A percentile compares a stretch with the other conserved stretches of the same genome.
phyloP scores from a whole-genome alignment of 805 yeast genomes.

The Komagataella ulmi region DNA sequence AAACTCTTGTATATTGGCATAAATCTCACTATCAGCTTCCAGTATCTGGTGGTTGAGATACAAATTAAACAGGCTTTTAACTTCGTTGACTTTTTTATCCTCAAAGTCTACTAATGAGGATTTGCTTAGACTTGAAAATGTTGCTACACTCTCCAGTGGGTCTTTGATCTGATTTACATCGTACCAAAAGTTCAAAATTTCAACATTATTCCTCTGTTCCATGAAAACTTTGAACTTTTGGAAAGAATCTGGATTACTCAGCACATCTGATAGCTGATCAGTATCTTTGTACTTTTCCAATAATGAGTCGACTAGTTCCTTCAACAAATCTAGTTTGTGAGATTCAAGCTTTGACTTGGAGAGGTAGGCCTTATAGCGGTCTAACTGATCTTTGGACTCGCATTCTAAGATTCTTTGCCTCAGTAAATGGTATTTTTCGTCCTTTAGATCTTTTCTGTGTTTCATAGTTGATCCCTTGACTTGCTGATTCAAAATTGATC shows the following conservation, averaged over 20 bases:
- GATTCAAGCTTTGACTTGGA: slow-evolving; percentile 7
- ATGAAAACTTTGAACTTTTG: slow-evolving; percentile 35
- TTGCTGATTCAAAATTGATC: slow-evolving; percentile 61
- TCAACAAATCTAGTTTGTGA: slow-evolving; percentile 2
- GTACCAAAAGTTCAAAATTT: slow-evolving; percentile 49
- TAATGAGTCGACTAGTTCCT: slow-evolving; percentile 10
- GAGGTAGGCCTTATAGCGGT: slow-evolving; percentile 6
- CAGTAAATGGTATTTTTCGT: slow-evolving; percentile 30
- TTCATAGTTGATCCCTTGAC: slow-evolving; percentile 14
- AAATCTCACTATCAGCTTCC: slow-evolving; percentile 14
- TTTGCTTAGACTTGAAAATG: slow-evolving; percentile 1
- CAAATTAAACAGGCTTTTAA: slow-evolving; percentile 21
- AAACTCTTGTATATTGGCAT: slow-evolving; percentile 23
- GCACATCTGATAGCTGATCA: slow-evolving; percentile 1
- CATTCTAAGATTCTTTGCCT: slow-evolving; percentile 21
- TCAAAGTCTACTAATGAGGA: slow-evolving; percentile 8
- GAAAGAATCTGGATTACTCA: slow-evolving; percentile 23
- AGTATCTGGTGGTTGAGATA: slow-evolving; percentile 23
- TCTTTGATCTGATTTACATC: slow-evolving; percentile 56
- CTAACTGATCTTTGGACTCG: slow-evolving; percentile 2
- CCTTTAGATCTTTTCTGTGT: slow-evolving; percentile 24
- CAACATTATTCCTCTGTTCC: slow-evolving; percentile 32
- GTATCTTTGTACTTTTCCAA: slow-evolving; percentile 3
- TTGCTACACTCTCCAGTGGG: slow-evolving; percentile 45
- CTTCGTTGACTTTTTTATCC: slow-evolving; percentile 9